A percentile compares a stretch with the other conserved stretches of the same genome.
Evolutionary conservation across 768 basidiomycete species (phyloP).

Genomic region (Mycena kentingensis): DNA sequence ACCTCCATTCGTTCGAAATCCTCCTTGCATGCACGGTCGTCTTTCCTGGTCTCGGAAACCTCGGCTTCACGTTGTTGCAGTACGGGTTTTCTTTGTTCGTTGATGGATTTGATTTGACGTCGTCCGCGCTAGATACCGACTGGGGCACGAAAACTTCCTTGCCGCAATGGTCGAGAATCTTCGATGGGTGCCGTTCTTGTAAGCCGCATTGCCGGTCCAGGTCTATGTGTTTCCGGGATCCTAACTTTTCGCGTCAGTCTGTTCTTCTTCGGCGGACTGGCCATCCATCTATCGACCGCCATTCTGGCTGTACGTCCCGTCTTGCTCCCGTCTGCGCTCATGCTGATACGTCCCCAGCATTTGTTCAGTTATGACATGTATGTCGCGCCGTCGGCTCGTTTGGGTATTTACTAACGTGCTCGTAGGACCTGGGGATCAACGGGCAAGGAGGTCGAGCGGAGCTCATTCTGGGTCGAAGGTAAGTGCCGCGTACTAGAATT

Average conservation of each 20-base stretch:
- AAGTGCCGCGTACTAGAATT: constrained; percentile 8
- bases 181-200: constrained; percentile 76
- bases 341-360: no score
- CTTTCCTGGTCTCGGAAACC: constrained; percentile 76
- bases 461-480: constrained; percentile 86
- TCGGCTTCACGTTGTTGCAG: constrained; percentile 73
- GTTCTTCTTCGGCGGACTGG: constrained; percentile 78
- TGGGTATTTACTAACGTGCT: constrained; percentile 3
- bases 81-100: no score
- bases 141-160: constrained; percentile 58
- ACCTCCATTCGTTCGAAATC: constrained; percentile 80
- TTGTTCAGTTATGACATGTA: constrained; percentile 65
- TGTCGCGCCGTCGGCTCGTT: constrained; percentile 18
- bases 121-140: no score
- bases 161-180: constrained; percentile 57
- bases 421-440: constrained; percentile 58
- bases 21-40: constrained; percentile 75
- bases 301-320: no score
- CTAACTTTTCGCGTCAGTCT: constrained; percentile 40
- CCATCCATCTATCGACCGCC: constrained; percentile 69
- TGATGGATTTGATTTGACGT: no score
- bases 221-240: not conserved
- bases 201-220: constrained; percentile 30
- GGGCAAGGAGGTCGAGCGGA: constrained; percentile 81
- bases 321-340: no score